Evolutionary conservation across 2,329 filamentous ascomycete genomes (phyloP).

Genomic region (Tolypocladium album): DNA sequence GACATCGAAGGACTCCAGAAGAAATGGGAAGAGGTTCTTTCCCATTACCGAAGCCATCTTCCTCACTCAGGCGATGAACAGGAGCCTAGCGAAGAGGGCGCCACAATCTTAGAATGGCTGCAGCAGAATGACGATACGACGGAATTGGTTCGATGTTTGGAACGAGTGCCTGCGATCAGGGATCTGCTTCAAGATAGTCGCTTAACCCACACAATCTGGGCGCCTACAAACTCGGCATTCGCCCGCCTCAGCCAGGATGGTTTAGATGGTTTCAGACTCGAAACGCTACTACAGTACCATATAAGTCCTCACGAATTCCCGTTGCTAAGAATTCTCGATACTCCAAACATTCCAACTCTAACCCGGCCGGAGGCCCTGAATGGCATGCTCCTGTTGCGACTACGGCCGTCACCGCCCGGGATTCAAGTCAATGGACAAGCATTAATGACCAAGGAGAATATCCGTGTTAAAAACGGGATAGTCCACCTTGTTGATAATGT

Average conservation of each 20-base stretch:
- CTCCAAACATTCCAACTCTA: neutral
- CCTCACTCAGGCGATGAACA: neutral
- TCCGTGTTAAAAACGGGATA: neutral
- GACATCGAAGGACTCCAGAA: neutral
- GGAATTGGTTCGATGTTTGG: neutral
- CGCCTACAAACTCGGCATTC: neutral
- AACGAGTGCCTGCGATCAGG: neutral
- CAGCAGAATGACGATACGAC: neutral
- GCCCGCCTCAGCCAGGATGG: neutral
- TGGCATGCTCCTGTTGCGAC: neutral
- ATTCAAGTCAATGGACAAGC: neutral
- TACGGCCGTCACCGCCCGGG: neutral
- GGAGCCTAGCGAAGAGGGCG: neutral
- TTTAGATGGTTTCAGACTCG: neutral
- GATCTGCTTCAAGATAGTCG: neutral
- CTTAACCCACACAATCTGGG: neutral
- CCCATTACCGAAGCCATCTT: neutral
- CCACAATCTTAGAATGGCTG: neutral
- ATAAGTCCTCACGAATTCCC: neutral
- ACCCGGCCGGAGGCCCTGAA: neutral
- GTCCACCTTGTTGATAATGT: neutral
- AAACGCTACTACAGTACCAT: neutral
- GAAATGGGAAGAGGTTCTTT: neutral
- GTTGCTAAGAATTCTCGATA: neutral
- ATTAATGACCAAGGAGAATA: neutral